Conservation (phyloP, 83 land plant genomes). For the Diphasiastrum complanatum region DNA sequence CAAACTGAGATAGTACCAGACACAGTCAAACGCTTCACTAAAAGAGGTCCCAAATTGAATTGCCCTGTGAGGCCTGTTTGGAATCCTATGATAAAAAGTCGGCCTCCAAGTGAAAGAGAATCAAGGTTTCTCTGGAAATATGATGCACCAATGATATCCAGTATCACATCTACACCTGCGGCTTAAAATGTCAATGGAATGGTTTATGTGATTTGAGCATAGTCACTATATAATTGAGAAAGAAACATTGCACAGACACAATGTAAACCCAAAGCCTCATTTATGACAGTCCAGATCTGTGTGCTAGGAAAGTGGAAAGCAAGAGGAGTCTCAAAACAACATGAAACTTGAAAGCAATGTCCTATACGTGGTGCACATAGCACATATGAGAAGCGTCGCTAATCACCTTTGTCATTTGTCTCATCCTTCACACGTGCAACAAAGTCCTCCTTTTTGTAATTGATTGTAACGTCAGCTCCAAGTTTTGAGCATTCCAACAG, state of each 20-base stretch:
- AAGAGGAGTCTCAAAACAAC: no score
- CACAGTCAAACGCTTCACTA: constrained; percentile 24
- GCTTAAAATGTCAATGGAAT: no score
- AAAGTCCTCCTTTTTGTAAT: constrained; percentile 88
- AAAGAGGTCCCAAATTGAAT: constrained; percentile 7
- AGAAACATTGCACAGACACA: no score
- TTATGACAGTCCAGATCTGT: no score
- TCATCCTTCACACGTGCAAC: constrained; percentile 72
- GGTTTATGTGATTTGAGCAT: no score
- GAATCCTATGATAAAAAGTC: constrained; percentile 32
- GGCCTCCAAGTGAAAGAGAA: constrained; percentile 21
- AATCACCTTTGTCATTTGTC: constrained; percentile 90
- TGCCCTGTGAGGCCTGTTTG: constrained; percentile 21
- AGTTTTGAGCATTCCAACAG: constrained; percentile 57
- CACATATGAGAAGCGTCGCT: no score
- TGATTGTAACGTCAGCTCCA: constrained; percentile 89
- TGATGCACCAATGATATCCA: constrained; percentile 26
- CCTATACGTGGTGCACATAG: no score
- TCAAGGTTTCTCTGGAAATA: constrained; percentile 26
- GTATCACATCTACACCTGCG: constrained; percentile 31
- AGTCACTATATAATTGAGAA: no score
- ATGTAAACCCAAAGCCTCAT: no score
- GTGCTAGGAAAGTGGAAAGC: no score
- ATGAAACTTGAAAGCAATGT: no score
- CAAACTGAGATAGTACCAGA: constrained; percentile 4